Conservation (phyloP, 1,284 basidiomycete species). For the Singerocomus inundabilis region DNA sequence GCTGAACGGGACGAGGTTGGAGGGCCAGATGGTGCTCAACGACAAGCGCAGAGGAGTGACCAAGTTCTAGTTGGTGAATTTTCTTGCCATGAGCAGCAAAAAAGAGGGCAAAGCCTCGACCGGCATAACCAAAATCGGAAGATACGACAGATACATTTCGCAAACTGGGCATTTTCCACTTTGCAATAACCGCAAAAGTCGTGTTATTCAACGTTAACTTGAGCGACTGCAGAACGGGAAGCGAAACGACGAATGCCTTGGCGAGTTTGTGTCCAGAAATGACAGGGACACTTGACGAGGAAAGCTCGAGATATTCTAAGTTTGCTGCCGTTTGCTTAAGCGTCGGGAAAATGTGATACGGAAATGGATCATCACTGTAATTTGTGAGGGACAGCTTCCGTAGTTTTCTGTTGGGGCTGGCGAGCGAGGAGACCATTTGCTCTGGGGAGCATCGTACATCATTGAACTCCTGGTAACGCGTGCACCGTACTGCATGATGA, state of each 20-base stretch:
- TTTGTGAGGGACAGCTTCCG: slow-evolving; percentile 65
- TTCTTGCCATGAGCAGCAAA: slow-evolving; percentile 62
- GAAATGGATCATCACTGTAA: slow-evolving; percentile 64
- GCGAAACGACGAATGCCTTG: slow-evolving; percentile 34
- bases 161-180: slow-evolving; percentile 58
- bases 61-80: slow-evolving; percentile 64
- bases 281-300: slow-evolving; percentile 36
- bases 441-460: slow-evolving; percentile 49
- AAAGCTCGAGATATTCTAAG: slow-evolving; percentile 60
- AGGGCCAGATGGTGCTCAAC: slow-evolving; percentile 60
- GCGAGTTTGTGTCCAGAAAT: slow-evolving; percentile 38
- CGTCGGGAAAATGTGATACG: slow-evolving; percentile 53
- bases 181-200: slow-evolving; percentile 61
- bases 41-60: slow-evolving; percentile 62
- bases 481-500: slow-evolving; percentile 58
- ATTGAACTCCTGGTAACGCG: slow-evolving; percentile 42
- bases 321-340: slow-evolving; percentile 47
- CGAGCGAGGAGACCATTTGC: slow-evolving; percentile 55
- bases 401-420: slow-evolving; percentile 50
- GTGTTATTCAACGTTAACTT: slow-evolving; percentile 69
- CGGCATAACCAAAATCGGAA: slow-evolving; percentile 65
- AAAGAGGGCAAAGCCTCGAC: slow-evolving; percentile 59
- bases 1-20: slow-evolving; percentile 36
- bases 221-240: slow-evolving; percentile 61
- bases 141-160: slow-evolving; percentile 63